Percentiles rank a stretch among this genome's conserved stretches.
phyloP scores from a whole-genome alignment of 148 eudicot genomes.

The Beta vulgaris region DNA sequence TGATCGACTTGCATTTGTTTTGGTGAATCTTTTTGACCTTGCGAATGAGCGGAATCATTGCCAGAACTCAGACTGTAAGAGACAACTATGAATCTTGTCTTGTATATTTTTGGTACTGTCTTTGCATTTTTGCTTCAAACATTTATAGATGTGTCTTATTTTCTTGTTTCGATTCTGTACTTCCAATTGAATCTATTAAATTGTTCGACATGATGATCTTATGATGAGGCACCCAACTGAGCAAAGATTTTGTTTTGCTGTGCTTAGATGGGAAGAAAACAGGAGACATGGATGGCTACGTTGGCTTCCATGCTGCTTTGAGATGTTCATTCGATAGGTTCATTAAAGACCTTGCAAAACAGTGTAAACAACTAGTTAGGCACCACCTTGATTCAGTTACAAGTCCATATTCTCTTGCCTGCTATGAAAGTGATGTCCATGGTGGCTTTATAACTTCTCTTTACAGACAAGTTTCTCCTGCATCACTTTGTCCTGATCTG shows the following conservation, averaged over 20 bases:
- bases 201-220: too few relatives aligned
- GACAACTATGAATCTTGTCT: not conserved
- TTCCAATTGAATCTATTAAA: not conserved
- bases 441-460: constrained; percentile 40
- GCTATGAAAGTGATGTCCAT: constrained; percentile 56
- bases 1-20: constrained; percentile 87
- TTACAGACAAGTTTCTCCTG: constrained; percentile 45
- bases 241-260: constrained; percentile 2
- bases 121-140: not conserved
- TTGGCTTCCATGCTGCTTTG: constrained; percentile 90
- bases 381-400: constrained; percentile 98
- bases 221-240: not conserved
- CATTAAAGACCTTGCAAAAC: constrained; percentile 67
- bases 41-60: constrained; percentile 68
- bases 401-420: constrained; percentile 89
- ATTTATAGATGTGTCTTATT: not conserved
- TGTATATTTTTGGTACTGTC: not conserved
- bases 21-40: constrained; percentile 79
- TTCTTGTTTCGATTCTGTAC: not conserved
- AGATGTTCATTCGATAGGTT: constrained; percentile 77
- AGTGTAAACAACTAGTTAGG: constrained; percentile 83
- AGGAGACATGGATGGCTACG: constrained; percentile 92
- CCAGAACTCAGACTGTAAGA: constrained; percentile 61
- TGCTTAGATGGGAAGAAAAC: constrained; percentile 53
- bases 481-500: constrained; percentile 60